Base-by-base conservation (phyloP, 345 rosid species). In the Brassica cretica region DNA sequence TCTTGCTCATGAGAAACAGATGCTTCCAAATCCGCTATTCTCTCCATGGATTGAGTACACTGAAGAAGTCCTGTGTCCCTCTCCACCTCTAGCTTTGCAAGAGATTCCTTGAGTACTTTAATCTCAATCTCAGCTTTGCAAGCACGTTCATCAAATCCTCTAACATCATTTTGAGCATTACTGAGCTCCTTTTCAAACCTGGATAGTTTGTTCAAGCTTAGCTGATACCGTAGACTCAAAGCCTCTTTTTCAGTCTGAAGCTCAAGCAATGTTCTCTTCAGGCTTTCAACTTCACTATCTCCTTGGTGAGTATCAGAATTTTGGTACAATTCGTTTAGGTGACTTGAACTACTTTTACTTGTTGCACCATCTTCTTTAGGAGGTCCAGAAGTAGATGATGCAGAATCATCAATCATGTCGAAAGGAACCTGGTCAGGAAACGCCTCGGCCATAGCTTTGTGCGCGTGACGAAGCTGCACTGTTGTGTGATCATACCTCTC, bases 401-500 rank as follows among this genome's bases (percentile, higher is more conserved):
- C 67, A 46, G 86, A 84, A 80, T 93, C 97, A 75, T 90, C 99
- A 3, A 73, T 66, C 68, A 86, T 78, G 44, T 64, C 84, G 72
- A 66, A 82, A 69, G 93, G 90, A 44, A 86, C 79, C 87, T 91
- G 99, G 85, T 87, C 90, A 70, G 99, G 99, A 79, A 91, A 91
- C 21, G 95, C 95, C 75, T 93, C 93, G 29, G 88, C 87, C 89
- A 93, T 91, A 49, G 94, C 85, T 84, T 84, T 86, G 79, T 96
- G 98, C 14, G 95, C 97, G 41, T 85, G 96, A 24, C 90, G 95
- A 51, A 96, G 91, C 82, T 89, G 97, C 71, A 84, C 89, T 12
- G 97, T 91, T 21, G 99, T 96, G 77, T 96, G 94, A 85, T 93
- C 89, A 67, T 96, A 96, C 83, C 99, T 90, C 84, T 96, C 99